Percentiles rank a stretch among this genome's conserved stretches.
Evolutionary conservation across 1,284 basidiomycete genomes (phyloP).

Genomic region (Porphyrellus sp.): DNA sequence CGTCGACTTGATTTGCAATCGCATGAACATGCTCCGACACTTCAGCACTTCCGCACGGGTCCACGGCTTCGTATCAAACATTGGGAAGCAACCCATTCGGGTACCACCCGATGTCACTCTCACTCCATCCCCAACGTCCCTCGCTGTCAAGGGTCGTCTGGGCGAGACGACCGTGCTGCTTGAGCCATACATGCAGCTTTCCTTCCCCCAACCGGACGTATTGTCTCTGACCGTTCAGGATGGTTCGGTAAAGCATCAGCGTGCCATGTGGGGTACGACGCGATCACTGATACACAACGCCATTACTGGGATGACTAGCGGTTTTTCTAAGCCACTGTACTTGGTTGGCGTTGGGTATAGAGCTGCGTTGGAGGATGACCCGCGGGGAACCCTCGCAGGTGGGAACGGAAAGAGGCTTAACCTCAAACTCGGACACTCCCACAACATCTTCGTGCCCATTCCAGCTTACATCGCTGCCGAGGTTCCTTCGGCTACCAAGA

Average conservation of each 20-base stretch:
- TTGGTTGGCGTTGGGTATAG: conserved; percentile 96
- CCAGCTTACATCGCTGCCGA: conserved; percentile 77
- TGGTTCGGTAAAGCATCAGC: conserved; percentile 69
- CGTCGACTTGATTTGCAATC: too few species aligned
- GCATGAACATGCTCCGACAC: conserved; percentile 40
- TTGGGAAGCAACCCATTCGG: conserved; percentile 77
- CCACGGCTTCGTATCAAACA: conserved; percentile 57
- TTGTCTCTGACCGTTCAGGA: conserved; percentile 71
- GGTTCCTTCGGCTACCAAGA: conserved; percentile 69
- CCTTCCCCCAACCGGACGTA: conserved; percentile 47
- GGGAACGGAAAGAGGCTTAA: conserved; percentile 66
- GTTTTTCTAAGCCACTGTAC: conserved; percentile 79
- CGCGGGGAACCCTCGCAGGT: conserved; percentile 57
- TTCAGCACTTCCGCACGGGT: conserved; percentile 46
- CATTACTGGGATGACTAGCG: conserved; percentile 84
- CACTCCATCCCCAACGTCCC: conserved; percentile 47
- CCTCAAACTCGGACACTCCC: conserved; percentile 91
- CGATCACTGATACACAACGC: conserved; percentile 89
- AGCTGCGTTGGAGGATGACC: conserved; percentile 83
- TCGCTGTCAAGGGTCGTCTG: conserved; percentile 73
- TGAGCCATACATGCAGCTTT: conserved; percentile 65
- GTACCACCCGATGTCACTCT: conserved; percentile 69
- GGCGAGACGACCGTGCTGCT: conserved; percentile 71
- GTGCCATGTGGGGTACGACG: conserved; percentile 91
- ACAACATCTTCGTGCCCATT: conserved; percentile 81